phyloP scores from a whole-genome alignment of 768 basidiomycete species.

The Clitopilus hobsonii region DNA sequence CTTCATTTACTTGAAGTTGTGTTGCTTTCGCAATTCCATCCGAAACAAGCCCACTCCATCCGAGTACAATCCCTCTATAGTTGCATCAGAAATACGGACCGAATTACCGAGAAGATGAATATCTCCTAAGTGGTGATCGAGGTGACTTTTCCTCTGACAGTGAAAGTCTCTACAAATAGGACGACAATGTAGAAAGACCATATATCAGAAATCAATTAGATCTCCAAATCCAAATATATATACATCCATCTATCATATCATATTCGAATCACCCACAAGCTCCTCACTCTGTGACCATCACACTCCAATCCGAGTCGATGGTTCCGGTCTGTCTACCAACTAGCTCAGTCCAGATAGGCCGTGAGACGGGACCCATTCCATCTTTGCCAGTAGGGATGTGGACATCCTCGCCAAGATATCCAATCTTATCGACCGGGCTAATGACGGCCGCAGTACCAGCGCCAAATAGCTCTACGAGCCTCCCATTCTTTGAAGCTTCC shows the following conservation, averaged over 20 bases:
- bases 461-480: constrained; percentile 78
- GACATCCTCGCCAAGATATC: constrained; percentile 63
- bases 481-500: constrained; percentile 50
- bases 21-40: too few relatives aligned
- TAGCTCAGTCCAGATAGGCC: constrained; percentile 67
- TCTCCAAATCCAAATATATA: too few relatives aligned
- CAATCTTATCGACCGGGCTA: constrained; percentile 67
- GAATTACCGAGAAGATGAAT: not conserved
- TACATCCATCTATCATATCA: too few relatives aligned
- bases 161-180: not conserved
- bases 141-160: too few relatives aligned
- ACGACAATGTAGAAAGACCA: too few relatives aligned
- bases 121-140: too few relatives aligned
- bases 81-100: not conserved
- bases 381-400: constrained; percentile 59
- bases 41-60: not conserved
- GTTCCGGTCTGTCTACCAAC: constrained; percentile 76
- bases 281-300: constrained; percentile 31
- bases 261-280: too few relatives aligned
- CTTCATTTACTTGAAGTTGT: too few relatives aligned
- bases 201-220: too few relatives aligned
- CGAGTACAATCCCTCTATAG: not conserved
- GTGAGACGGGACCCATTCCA: constrained; percentile 79
- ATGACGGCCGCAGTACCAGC: constrained; percentile 83
- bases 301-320: constrained; percentile 79